Evolutionary conservation across 345 rosid genomes (phyloP).

Genomic region (Stellera chamaejasme): DNA sequence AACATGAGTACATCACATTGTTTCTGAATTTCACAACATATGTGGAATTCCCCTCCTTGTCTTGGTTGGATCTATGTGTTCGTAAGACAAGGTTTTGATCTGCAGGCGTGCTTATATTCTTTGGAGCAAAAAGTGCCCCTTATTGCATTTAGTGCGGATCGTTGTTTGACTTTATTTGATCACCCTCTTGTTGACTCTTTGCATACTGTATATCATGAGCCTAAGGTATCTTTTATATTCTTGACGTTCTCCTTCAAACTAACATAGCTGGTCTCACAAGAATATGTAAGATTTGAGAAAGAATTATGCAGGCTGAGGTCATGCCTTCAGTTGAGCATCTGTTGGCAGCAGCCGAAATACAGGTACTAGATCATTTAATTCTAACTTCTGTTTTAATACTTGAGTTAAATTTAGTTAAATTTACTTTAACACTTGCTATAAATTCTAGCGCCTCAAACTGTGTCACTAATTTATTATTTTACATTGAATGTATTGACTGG

Average conservation of each 20-base stretch:
- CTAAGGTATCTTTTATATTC: conserved; percentile 40
- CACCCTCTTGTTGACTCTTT: conserved; percentile 75
- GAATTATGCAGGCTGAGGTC: conserved; percentile 68
- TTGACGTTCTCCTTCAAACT: conserved; percentile 5
- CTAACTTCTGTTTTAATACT: too few species aligned
- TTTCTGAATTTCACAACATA: background rate
- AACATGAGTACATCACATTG: background rate
- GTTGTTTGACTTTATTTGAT: conserved; percentile 78
- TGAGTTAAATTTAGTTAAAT: too few species aligned
- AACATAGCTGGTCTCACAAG: conserved; percentile 6
- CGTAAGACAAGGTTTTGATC: background rate
- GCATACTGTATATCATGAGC: conserved; percentile 70
- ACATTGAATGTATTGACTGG: too few species aligned
- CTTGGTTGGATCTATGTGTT: too few species aligned
- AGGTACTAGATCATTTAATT: conserved; percentile 36
- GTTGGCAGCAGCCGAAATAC: conserved; percentile 59
- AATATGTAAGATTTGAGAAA: conserved; percentile 8
- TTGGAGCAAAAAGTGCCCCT: conserved; percentile 78
- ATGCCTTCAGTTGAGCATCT: conserved; percentile 72
- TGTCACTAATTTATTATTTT: too few species aligned
- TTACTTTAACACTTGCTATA: too few species aligned
- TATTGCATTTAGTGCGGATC: conserved; percentile 74
- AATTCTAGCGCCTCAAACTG: too few species aligned
- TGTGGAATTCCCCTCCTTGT: too few species aligned
- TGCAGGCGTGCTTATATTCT: conserved; percentile 74